Percentiles rank a stretch among this genome's conserved stretches.
These are phyloP conservation scores for Colletotrichum tropicale DNA, from an alignment of 2,329 filamentous ascomycete species.

Conservation along the genomic window DNA sequence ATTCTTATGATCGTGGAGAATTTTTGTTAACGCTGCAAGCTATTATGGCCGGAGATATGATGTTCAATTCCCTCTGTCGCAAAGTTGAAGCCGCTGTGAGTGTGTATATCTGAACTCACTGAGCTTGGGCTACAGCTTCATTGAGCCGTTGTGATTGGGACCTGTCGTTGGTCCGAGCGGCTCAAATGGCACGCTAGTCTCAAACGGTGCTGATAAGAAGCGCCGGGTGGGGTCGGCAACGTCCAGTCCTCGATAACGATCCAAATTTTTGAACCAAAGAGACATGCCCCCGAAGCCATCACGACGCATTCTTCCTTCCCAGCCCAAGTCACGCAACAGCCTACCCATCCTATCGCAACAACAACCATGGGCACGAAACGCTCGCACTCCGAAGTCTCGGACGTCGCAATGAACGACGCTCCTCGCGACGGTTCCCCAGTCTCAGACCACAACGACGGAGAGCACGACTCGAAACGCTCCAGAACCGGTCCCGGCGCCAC, in stretches of 20 bases:
- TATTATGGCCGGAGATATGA: neutral
- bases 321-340: neutral
- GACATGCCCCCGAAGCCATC: neutral
- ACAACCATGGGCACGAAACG: slow-evolving; percentile 33
- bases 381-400: slow-evolving; percentile 25
- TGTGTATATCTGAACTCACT: neutral
- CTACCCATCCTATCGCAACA: neutral
- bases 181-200: neutral
- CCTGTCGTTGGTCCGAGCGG: slow-evolving; percentile 8
- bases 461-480: slow-evolving; percentile 36
- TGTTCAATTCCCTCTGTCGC: neutral
- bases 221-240: neutral
- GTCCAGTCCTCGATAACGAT: slow-evolving; percentile 11
- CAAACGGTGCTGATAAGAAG: slow-evolving; percentile 1
- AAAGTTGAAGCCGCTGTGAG: neutral
- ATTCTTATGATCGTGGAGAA: neutral
- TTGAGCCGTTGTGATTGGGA: slow-evolving; percentile 13
- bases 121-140: slow-evolving; percentile 11
- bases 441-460: slow-evolving; percentile 16
- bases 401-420: neutral
- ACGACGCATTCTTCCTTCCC: neutral
- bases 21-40: neutral
- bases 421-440: slow-evolving; percentile 14
- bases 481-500: slow-evolving; percentile 29
- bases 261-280: slow-evolving; percentile 24